phyloP scores from a whole-genome alignment of 768 basidiomycete species.

The Inosperma sp. region DNA sequence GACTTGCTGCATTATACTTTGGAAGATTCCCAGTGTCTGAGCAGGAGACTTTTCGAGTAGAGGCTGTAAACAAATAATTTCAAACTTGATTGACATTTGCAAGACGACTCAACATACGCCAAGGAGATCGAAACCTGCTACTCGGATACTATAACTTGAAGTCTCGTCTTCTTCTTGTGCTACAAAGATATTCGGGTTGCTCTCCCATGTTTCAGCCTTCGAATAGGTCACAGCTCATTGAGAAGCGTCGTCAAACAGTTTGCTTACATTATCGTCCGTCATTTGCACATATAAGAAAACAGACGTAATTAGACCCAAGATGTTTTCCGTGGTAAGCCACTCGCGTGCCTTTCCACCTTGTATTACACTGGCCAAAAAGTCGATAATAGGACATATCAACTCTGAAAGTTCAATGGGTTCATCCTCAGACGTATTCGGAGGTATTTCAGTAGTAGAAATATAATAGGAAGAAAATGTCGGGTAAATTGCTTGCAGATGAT shows the following conservation, averaged over 20 bases:
- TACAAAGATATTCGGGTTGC: constrained; percentile 87
- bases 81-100: not conserved
- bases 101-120: constrained; percentile 41
- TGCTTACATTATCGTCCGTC: constrained; percentile 79
- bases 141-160: constrained; percentile 73
- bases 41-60: constrained; percentile 53
- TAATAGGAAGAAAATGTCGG: constrained; percentile 61
- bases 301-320: constrained; percentile 46
- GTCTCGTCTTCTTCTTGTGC: constrained; percentile 94
- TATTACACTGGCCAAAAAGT: constrained; percentile 66
- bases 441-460: constrained; percentile 47
- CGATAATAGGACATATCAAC: constrained; percentile 73
- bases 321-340: constrained; percentile 55
- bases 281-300: constrained; percentile 79
- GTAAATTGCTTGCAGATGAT: constrained; percentile 55
- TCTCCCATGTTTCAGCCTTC: constrained; percentile 93
- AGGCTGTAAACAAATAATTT: constrained; percentile 34
- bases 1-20: constrained; percentile 49
- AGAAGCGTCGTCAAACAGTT: not conserved
- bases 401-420: constrained; percentile 71
- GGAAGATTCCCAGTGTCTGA: constrained; percentile 49
- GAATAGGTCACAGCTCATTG: not conserved
- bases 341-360: constrained; percentile 60
- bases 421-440: constrained; percentile 69
- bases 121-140: constrained; percentile 81